These are phyloP conservation scores for Vaccinium corymbosum DNA, from an alignment of 148 eudicot species.

Conservation along the genomic window DNA sequence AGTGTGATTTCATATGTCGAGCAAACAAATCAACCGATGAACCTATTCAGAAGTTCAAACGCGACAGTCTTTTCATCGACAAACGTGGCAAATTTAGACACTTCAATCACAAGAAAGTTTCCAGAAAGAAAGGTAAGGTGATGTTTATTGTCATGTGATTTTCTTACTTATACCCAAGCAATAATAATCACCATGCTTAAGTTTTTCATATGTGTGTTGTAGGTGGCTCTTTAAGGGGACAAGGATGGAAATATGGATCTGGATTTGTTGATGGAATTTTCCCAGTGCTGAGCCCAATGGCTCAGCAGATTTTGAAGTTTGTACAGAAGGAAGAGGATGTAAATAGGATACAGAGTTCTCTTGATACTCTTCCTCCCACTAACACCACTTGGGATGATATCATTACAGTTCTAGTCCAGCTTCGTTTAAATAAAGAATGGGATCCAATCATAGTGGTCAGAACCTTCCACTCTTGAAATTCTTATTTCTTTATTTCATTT, in stretches of 20 bases:
- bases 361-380: slow-evolving; percentile 62
- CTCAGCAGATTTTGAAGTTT: slow-evolving; percentile 55
- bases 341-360: slow-evolving; percentile 50
- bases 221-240: slow-evolving; percentile 84
- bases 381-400: slow-evolving; percentile 78
- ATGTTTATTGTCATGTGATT: background rate
- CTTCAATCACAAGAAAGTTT: slow-evolving; percentile 65
- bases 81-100: slow-evolving; percentile 49
- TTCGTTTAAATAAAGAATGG: slow-evolving; percentile 70
- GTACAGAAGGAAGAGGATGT: slow-evolving; percentile 52
- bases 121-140: slow-evolving; percentile 60
- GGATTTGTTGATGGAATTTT: slow-evolving; percentile 90
- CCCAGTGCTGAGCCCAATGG: slow-evolving; percentile 73
- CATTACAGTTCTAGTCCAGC: slow-evolving; percentile 62
- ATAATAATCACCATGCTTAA: background rate
- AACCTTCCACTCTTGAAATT: background rate
- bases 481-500: background rate
- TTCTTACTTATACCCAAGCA: background rate
- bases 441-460: slow-evolving; percentile 59
- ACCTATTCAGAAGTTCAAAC: slow-evolving; percentile 41
- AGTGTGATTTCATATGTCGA: background rate
- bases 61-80: slow-evolving; percentile 58
- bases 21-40: slow-evolving; percentile 26
- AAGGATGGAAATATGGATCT: slow-evolving; percentile 88
- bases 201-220: slow-evolving; percentile 2